Percentiles rank a stretch among this genome's conserved stretches.
Conservation (phyloP, 306 rosid genomes). For the Arachis hypogaea region DNA sequence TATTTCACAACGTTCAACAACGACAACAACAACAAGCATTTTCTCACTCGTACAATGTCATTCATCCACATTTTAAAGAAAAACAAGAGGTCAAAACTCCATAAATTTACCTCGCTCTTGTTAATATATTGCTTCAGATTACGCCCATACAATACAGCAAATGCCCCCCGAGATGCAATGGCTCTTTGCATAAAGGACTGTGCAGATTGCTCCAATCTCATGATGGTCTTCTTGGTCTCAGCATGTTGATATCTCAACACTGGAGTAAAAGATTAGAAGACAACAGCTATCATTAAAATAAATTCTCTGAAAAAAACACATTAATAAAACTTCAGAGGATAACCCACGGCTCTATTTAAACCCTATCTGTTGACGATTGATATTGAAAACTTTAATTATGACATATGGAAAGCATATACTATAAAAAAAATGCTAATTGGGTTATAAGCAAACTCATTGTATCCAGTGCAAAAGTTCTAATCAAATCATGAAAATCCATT, state of each 20-base stretch:
- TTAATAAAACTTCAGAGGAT: not conserved
- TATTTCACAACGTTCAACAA: constrained; percentile 28
- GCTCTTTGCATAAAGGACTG: constrained; percentile 58
- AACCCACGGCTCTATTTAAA: constrained; percentile 14
- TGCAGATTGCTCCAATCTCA: constrained; percentile 82
- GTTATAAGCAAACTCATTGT: constrained; percentile 29
- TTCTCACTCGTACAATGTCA: constrained; percentile 22
- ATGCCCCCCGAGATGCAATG: constrained; percentile 69
- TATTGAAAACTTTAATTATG: constrained; percentile 17
- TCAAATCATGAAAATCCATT: constrained; percentile 31
- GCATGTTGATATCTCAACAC: constrained; percentile 58
- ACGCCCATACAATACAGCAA: constrained; percentile 73
- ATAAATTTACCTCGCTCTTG: constrained; percentile 61
- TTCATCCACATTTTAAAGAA: constrained; percentile 6
- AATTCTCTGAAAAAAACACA: constrained; percentile 1
- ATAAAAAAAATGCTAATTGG: constrained; percentile 5
- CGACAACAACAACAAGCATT: not conserved
- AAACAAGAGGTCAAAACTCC: constrained; percentile 21
- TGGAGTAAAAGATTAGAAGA: constrained; percentile 43
- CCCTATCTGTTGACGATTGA: not conserved
- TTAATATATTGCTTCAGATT: constrained; percentile 63
- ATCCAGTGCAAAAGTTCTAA: constrained; percentile 11
- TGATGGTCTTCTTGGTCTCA: constrained; percentile 63
- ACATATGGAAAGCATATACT: constrained; percentile 5
- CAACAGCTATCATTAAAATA: constrained; percentile 25